Evolutionary conservation across 2,329 filamentous ascomycete species (phyloP).

Genomic region (Hymenoscyphus scutula): DNA sequence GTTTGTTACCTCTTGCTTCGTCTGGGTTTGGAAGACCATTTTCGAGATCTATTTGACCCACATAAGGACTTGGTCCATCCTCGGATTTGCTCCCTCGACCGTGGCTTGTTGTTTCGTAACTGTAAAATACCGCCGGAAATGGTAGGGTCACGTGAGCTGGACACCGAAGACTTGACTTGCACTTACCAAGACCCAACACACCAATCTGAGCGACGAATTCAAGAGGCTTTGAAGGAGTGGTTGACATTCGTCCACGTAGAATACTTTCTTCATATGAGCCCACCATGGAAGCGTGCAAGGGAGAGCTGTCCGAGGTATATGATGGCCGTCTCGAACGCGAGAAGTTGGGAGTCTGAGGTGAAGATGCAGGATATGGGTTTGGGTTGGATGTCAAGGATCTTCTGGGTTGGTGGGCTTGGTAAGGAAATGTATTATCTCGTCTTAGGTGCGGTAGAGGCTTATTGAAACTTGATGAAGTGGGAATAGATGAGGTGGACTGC

Average conservation of each 20-base stretch:
- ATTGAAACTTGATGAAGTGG: slow-evolving; percentile 41
- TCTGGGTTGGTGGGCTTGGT: slow-evolving; percentile 76
- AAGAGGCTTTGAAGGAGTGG: slow-evolving; percentile 85
- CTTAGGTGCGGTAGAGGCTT: slow-evolving; percentile 47
- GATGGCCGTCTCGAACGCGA: slow-evolving; percentile 65
- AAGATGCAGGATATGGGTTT: slow-evolving; percentile 40
- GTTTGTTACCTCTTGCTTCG: slow-evolving; percentile 42
- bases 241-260: slow-evolving; percentile 92
- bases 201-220: slow-evolving; percentile 95
- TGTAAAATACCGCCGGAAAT: slow-evolving; percentile 96
- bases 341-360: slow-evolving; percentile 51
- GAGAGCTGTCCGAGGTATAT: slow-evolving; percentile 68
- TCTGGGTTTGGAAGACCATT: slow-evolving; percentile 63
- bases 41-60: slow-evolving; percentile 88
- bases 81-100: slow-evolving; percentile 60
- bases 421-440: slow-evolving; percentile 64
- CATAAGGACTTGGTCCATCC: slow-evolving; percentile 92
- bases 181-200: slow-evolving; percentile 84
- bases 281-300: slow-evolving; percentile 89
- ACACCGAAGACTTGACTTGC: slow-evolving; percentile 80
- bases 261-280: slow-evolving; percentile 98
- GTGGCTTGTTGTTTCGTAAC: slow-evolving; percentile 69
- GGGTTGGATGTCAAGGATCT: slow-evolving; percentile 66
- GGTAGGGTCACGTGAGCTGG: slow-evolving; percentile 86
- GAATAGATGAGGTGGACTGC: slow-evolving; percentile 41